Conservation (phyloP, 257 asterid species). For the Forsythia viridissima region DNA sequence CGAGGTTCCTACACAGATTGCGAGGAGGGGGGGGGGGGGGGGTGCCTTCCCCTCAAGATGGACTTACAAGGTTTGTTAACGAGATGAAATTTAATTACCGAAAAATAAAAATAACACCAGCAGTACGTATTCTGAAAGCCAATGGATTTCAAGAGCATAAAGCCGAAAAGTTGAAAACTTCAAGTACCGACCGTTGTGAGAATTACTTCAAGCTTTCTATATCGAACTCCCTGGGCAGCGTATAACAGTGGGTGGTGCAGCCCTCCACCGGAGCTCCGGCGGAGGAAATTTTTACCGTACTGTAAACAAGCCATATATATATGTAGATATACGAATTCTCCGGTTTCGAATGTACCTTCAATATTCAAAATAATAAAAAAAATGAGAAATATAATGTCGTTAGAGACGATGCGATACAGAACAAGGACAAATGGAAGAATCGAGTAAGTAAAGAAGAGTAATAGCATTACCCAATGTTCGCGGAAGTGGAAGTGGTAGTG, state of each 20-base stretch:
- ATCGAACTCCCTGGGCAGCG: slow-evolving; percentile 46
- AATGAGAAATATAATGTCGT: background rate
- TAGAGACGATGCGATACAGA: background rate
- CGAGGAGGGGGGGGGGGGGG: background rate
- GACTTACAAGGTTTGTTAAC: background rate
- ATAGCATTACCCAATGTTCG: background rate
- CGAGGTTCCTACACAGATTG: background rate
- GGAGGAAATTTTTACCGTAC: slow-evolving; percentile 27
- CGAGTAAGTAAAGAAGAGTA: background rate
- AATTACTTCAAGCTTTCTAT: slow-evolving; percentile 46
- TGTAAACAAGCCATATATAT: slow-evolving; percentile 34
- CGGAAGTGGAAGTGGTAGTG: background rate
- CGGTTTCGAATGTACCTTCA: background rate
- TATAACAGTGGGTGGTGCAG: slow-evolving; percentile 42
- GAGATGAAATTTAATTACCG: background rate
- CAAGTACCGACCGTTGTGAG: slow-evolving; percentile 38
- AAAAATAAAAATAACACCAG: background rate
- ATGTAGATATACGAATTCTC: background rate
- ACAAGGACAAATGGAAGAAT: background rate
- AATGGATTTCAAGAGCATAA: background rate
- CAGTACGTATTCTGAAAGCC: background rate
- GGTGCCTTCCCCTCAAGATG: background rate
- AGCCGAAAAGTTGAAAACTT: background rate
- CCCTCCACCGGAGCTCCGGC: slow-evolving; percentile 15
- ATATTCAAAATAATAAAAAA: background rate